Evolutionary conservation across 495 filamentous ascomycete genomes (phyloP).

Genomic region (Poronia punctata): DNA sequence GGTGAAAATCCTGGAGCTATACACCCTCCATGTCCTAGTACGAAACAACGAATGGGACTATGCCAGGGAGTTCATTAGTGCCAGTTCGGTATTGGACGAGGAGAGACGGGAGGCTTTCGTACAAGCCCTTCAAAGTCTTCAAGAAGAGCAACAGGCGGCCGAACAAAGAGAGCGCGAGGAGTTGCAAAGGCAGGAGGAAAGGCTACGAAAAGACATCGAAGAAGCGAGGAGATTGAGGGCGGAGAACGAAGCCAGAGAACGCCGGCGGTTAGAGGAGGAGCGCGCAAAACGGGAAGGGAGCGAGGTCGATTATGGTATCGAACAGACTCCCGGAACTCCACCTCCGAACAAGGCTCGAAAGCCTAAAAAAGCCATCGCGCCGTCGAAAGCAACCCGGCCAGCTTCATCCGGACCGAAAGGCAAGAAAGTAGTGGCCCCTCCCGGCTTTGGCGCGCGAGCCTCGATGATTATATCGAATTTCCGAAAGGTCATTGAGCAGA

Average conservation of each 20-base stretch:
- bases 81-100: constrained; percentile 81
- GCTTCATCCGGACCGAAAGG: constrained; percentile 20
- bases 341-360: constrained; percentile 48
- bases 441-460: constrained; percentile 43
- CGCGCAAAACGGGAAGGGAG: constrained; percentile 31
- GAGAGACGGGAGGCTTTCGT: constrained; percentile 82
- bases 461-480: constrained; percentile 46
- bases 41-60: constrained; percentile 94
- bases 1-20: constrained; percentile 87
- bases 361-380: constrained; percentile 22
- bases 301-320: constrained; percentile 43
- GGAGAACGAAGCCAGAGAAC: constrained; percentile 50
- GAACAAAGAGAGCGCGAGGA: constrained; percentile 59
- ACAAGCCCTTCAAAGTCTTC: constrained; percentile 65
- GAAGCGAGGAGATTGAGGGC: constrained; percentile 42
- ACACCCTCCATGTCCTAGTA: constrained; percentile 85
- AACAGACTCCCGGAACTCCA: constrained; percentile 38
- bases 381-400: constrained; percentile 19
- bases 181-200: constrained; percentile 52
- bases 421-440: constrained; percentile 26
- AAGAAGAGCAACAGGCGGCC: constrained; percentile 61
- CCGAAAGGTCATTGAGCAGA: constrained; percentile 53
- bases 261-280: constrained; percentile 38
- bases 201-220: constrained; percentile 53
- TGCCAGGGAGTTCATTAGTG: constrained; percentile 77